Conservation (phyloP, 108 stramenopile genomes). For the Phaeodactylum tricornutum region DNA sequence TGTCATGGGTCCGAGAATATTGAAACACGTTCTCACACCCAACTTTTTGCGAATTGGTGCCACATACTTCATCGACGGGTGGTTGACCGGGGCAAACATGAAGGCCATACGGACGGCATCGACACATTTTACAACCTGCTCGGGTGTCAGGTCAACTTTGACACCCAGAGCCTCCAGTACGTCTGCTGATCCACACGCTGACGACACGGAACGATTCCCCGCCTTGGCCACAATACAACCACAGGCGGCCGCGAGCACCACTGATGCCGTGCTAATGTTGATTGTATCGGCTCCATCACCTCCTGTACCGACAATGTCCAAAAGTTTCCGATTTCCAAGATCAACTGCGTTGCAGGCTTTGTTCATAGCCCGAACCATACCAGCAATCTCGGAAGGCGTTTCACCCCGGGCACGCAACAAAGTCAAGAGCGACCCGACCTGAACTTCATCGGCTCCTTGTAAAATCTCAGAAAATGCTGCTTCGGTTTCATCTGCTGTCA, state of each 20-base stretch:
- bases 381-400: conserved; percentile 89
- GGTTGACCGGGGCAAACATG: conserved; percentile 97
- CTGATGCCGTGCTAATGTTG: conserved; percentile 92
- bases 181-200: conserved; percentile 88
- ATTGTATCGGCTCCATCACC: conserved; percentile 99
- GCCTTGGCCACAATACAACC: conserved; percentile 95
- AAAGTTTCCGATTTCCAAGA: conserved; percentile 46
- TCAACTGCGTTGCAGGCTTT: conserved; percentile 62
- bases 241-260: conserved; percentile 92
- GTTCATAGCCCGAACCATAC: conserved; percentile 95
- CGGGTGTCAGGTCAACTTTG: conserved; percentile 82
- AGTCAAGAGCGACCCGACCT: conserved; percentile 81
- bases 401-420: conserved; percentile 87
- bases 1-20: conserved; percentile 97
- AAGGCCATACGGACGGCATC: conserved; percentile 82
- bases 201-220: conserved; percentile 92
- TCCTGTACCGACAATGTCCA: conserved; percentile 99
- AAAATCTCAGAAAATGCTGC: conserved; percentile 74
- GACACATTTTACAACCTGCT: conserved; percentile 86
- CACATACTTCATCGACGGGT: conserved; percentile 95
- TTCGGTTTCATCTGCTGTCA: conserved; percentile 74
- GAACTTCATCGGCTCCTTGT: conserved; percentile 64
- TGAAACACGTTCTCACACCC: conserved; percentile 93
- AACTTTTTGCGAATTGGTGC: conserved; percentile 92
- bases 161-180: conserved; percentile 94